Percentiles rank a stretch among this genome's conserved stretches.
These are phyloP conservation scores for Myrica gale DNA, from an alignment of 306 rosid genomes.

Conservation along the genomic window DNA sequence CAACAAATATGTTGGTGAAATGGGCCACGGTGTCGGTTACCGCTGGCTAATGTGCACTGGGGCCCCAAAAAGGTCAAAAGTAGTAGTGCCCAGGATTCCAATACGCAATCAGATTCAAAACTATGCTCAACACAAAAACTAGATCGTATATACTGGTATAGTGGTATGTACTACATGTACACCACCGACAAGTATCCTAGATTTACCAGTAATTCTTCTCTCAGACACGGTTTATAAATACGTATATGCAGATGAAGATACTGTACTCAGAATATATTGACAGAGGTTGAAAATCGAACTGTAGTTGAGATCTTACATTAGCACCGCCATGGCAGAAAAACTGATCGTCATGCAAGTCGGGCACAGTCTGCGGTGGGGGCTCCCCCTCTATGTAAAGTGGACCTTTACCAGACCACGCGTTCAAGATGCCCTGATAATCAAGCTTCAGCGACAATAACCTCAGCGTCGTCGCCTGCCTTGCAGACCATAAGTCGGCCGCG, in stretches of 20 bases:
- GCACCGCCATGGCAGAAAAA: slow-evolving; percentile 18
- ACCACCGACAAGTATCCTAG: too few species aligned
- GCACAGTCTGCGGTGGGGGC: slow-evolving; percentile 66
- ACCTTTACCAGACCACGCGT: slow-evolving; percentile 90
- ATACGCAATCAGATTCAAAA: background rate
- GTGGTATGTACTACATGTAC: too few species aligned
- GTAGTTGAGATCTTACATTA: slow-evolving; percentile 44
- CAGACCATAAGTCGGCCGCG: background rate
- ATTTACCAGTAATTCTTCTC: too few species aligned
- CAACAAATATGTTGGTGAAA: background rate
- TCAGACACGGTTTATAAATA: background rate
- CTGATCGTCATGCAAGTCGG: slow-evolving; percentile 39
- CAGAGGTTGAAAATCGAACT: background rate
- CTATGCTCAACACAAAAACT: background rate
- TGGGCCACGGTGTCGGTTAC: slow-evolving; percentile 9
- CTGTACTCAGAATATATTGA: background rate
- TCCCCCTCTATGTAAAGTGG: slow-evolving; percentile 57
- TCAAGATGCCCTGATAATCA: slow-evolving; percentile 72
- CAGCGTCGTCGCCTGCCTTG: slow-evolving; percentile 28
- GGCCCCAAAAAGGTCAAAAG: slow-evolving; percentile 16
- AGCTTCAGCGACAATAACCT: slow-evolving; percentile 67
- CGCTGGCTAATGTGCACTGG: slow-evolving; percentile 15
- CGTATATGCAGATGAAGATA: background rate
- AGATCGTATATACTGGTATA: too few species aligned
- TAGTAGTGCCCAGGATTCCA: slow-evolving; percentile 2